These are phyloP conservation scores for Heterobasidion irregulare DNA, from an alignment of 1,284 basidiomycete genomes.

Conservation along the genomic window DNA sequence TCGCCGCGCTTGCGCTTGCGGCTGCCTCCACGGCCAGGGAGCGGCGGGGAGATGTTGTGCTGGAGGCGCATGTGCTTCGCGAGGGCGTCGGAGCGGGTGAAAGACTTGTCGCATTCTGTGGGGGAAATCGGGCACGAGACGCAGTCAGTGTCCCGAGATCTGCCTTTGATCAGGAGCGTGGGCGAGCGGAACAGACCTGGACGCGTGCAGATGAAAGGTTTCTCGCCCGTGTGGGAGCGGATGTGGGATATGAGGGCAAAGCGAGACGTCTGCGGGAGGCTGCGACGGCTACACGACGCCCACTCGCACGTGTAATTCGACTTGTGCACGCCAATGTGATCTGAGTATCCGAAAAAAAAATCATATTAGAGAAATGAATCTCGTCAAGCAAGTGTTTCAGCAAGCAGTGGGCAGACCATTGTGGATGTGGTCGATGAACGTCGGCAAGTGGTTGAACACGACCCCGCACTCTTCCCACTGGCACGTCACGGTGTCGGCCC, in stretches of 20 bases:
- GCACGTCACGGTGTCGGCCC: slow-evolving; percentile 51
- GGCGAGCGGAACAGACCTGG: slow-evolving; percentile 23
- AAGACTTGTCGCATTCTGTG: slow-evolving; percentile 83
- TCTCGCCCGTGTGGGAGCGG: slow-evolving; percentile 87
- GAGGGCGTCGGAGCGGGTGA: slow-evolving; percentile 86
- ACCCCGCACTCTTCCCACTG: slow-evolving; percentile 74
- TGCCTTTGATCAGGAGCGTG: too few relatives aligned
- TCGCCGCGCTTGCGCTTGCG: slow-evolving; percentile 28
- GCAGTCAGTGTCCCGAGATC: too few relatives aligned
- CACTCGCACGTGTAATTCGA: slow-evolving; percentile 86
- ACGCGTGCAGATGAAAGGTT: slow-evolving; percentile 78
- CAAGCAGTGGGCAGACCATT: slow-evolving; percentile 39
- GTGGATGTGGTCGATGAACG: slow-evolving; percentile 74
- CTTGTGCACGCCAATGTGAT: slow-evolving; percentile 81
- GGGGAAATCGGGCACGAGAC: slow-evolving; percentile 16
- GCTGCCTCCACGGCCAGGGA: slow-evolving; percentile 63
- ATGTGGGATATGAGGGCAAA: slow-evolving; percentile 86
- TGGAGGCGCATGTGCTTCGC: slow-evolving; percentile 88
- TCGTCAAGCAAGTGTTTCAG: slow-evolving; percentile 1
- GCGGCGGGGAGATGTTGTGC: slow-evolving; percentile 72
- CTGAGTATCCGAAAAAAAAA: slow-evolving; percentile 23
- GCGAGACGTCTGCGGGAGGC: slow-evolving; percentile 77
- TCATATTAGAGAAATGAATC: background rate
- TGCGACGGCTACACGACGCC: slow-evolving; percentile 71
- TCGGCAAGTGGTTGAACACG: slow-evolving; percentile 61